phyloP scores from a whole-genome alignment of 2,329 filamentous ascomycete genomes.

The Torrubiellomyces zombiae region DNA sequence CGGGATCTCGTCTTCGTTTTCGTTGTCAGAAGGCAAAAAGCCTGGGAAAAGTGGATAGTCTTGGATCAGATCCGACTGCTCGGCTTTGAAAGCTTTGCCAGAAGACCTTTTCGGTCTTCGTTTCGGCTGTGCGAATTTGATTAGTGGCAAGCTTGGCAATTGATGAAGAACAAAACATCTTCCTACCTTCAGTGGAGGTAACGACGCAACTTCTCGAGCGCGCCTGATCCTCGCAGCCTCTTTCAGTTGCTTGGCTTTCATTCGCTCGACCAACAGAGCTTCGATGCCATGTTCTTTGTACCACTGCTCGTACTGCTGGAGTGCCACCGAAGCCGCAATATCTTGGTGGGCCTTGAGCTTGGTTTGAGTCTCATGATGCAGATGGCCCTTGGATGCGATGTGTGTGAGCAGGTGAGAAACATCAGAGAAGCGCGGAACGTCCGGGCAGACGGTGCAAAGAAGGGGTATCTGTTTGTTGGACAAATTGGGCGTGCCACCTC shows the following conservation, averaged over 20 bases:
- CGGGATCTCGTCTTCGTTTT: conserved; percentile 11
- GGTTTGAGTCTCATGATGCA: conserved; percentile 68
- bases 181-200: conserved; percentile 9
- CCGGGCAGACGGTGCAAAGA: conserved; percentile 69
- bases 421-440: conserved; percentile 69
- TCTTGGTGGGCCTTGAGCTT: conserved; percentile 57
- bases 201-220: conserved; percentile 9
- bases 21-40: conserved; percentile 12
- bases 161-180: too few relatives aligned
- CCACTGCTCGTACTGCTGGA: conserved; percentile 64
- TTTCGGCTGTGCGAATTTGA: too few relatives aligned
- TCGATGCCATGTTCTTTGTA: conserved; percentile 57
- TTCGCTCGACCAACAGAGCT: conserved; percentile 57
- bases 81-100: conserved; percentile 10
- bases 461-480: conserved; percentile 40
- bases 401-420: conserved; percentile 85
- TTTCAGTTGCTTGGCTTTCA: conserved; percentile 60
- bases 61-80: conserved; percentile 10
- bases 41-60: conserved; percentile 14
- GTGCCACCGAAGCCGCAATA: conserved; percentile 38
- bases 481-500: conserved; percentile 8
- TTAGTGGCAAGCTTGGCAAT: too few relatives aligned
- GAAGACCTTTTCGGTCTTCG: too few relatives aligned
- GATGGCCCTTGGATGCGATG: conserved; percentile 80
- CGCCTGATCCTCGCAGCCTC: conserved; percentile 37